Evolutionary conservation across 306 rosid species (phyloP).

Genomic region (Styphnolobium japonicum): DNA sequence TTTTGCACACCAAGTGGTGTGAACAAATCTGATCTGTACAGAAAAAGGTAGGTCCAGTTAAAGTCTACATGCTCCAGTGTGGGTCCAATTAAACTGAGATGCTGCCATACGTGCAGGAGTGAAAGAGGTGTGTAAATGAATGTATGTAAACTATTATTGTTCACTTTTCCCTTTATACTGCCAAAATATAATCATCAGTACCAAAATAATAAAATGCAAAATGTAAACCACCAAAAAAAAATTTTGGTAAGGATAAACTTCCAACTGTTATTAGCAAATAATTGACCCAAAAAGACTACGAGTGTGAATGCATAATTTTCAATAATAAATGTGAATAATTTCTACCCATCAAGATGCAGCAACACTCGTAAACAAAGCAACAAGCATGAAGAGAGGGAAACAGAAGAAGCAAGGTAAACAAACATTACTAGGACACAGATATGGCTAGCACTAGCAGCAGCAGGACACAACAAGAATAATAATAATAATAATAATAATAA

Average conservation of each 20-base stretch:
- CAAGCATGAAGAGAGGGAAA: not conserved
- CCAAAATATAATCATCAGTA: no score
- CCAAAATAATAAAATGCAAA: no score
- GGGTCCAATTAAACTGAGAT: not conserved
- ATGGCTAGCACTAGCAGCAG: not conserved
- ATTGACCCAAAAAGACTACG: no score
- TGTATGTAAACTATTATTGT: no score
- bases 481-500: not conserved
- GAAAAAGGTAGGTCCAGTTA: not conserved
- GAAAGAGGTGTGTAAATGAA: not conserved
- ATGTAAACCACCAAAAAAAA: no score
- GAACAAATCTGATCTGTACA: not conserved
- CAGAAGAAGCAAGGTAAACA: not conserved
- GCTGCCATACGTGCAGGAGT: not conserved
- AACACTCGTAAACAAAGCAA: not conserved
- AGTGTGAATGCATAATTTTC: not conserved
- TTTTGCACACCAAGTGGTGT: not conserved
- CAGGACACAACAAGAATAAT: not conserved
- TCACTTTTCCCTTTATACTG: no score
- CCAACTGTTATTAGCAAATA: no score
- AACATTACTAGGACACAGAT: not conserved
- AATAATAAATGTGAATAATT: not conserved
- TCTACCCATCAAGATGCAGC: not conserved
- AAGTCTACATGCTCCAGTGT: not conserved
- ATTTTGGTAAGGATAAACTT: no score